phyloP scores from a whole-genome alignment of 2,329 filamentous ascomycete species.

The Diaporthe sp. region DNA sequence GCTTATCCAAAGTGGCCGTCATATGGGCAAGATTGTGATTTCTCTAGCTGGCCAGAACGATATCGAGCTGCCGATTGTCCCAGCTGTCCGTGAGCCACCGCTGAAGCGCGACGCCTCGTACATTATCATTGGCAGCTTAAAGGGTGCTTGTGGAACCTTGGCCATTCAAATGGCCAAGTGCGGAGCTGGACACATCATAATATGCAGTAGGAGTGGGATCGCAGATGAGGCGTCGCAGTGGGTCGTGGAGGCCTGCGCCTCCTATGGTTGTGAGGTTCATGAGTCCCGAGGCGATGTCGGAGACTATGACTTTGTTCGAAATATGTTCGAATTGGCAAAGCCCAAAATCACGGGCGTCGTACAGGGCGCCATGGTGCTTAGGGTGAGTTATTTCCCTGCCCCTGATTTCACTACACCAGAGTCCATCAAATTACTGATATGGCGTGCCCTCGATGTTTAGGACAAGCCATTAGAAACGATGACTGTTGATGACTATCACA shows the following conservation, averaged over 20 bases:
- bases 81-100: neutral
- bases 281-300: conserved; percentile 37
- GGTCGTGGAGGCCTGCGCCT: conserved; percentile 36
- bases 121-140: conserved; percentile 50
- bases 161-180: conserved; percentile 45
- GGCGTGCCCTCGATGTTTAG: too few relatives aligned
- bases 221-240: conserved; percentile 42
- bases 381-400: neutral
- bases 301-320: conserved; percentile 5
- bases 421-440: too few relatives aligned
- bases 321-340: too few relatives aligned
- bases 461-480: neutral
- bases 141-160: conserved; percentile 48
- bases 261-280: conserved; percentile 37
- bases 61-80: neutral
- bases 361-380: neutral
- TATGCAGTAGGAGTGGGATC: conserved; percentile 44
- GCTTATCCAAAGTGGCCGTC: neutral
- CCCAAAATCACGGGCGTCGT: conserved; percentile 31
- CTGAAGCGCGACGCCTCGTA: conserved; percentile 37
- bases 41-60: rapidly evolving
- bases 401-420: too few relatives aligned
- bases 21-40: neutral
- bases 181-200: conserved; percentile 46
- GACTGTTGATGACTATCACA: too few relatives aligned